Evolutionary conservation across 2,329 filamentous ascomycete species (phyloP), one percentile per base, ranked within the genome.

Genomic region (Cytospora piceae): DNA sequence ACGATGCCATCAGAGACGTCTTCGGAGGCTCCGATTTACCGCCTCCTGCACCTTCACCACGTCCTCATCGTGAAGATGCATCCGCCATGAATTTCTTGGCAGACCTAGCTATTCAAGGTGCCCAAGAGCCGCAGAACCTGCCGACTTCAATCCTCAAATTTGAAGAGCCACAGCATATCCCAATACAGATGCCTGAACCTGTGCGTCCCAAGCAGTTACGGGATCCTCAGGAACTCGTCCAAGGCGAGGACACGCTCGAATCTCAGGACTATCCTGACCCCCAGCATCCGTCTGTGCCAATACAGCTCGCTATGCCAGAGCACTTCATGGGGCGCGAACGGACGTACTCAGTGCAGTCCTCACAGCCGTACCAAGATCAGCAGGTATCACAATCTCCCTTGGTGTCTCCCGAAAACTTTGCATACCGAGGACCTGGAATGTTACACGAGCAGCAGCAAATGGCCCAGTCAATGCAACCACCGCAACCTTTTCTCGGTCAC

Each of bases 1-100:
- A 81, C 65, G 80, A 82, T 68, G 79, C 80, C 2, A 78, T 82
- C 29, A 72, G 80, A 53, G 79, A 82, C 60, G 76, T 80, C 7
- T 80, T 81, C 60, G 77, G 74, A 3, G 72, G 72, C 52, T 72
- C 71, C n/a, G 71, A 75, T 12, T 68, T 77, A 8, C 67, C 71
- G 9, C 69, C 72, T 15, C 63, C 66, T n/a, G 59, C 61, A 22
- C 27, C 69, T 31, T 59, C 69, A 39, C 69, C 70, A 17, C 64
- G 66, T 17, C 53, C 67, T 53, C 34, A 20, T 15, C 7, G 31
- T 39, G 59, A 66, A 24, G 57, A 67, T 46, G 17, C 27, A 20
- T 39, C 57, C 11, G 65, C 59, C 5, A 58, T 57, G 49, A 56
- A 54, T 11, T n/a, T 66, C 49, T 24, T 68, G 52, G 63, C 66